These are phyloP conservation scores for Glonium stellatum DNA, from an alignment of 495 filamentous ascomycete species.

Conservation along the genomic window DNA sequence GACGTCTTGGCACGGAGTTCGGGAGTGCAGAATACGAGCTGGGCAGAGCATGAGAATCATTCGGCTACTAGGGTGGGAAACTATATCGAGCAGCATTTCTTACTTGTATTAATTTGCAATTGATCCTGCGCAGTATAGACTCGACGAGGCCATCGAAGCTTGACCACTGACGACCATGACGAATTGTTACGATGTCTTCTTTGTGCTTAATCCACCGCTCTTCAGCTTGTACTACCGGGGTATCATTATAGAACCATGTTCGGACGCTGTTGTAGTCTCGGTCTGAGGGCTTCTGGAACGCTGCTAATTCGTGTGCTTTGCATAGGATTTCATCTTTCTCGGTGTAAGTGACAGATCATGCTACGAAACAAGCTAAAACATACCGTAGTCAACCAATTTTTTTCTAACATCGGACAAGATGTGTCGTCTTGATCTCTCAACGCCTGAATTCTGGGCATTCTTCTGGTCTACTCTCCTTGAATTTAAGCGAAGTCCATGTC, in stretches of 20 bases:
- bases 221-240: constrained; percentile 24
- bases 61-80: too few species aligned
- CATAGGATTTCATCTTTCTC: constrained; percentile 34
- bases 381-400: too few species aligned
- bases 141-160: constrained; percentile 36
- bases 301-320: constrained; percentile 30
- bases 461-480: too few species aligned
- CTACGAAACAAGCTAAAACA: neutral
- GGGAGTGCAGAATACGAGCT: constrained; percentile 26
- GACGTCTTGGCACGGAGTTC: constrained; percentile 31
- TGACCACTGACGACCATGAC: constrained; percentile 32
- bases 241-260: constrained; percentile 27
- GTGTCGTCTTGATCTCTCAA: too few species aligned
- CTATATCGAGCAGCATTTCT: too few species aligned
- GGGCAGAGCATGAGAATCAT: too few species aligned
- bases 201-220: constrained; percentile 30
- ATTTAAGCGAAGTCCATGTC: too few species aligned
- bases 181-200: constrained; percentile 36
- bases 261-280: constrained; percentile 34
- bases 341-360: constrained; percentile 17
- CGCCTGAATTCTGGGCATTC: too few species aligned
- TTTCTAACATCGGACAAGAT: too few species aligned
- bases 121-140: neutral
- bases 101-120: too few species aligned
- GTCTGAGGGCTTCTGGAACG: constrained; percentile 28